These are phyloP conservation scores for Urostyla sp. DNA, from an alignment of 73 alveolate genomes.

Conservation along the genomic window DNA sequence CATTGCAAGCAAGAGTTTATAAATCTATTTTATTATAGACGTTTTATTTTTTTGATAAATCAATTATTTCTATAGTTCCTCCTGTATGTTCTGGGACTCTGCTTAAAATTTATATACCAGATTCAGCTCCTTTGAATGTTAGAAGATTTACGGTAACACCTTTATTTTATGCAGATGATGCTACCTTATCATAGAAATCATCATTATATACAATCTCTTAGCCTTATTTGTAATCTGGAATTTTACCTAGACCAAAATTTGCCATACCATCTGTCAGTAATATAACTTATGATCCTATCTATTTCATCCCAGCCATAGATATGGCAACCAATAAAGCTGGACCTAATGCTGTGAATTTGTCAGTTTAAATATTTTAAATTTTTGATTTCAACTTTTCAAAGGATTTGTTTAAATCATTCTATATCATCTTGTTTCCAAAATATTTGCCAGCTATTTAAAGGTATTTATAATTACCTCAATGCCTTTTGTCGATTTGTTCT, in stretches of 20 bases:
- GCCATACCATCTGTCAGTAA: conserved; percentile 93
- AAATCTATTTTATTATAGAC: conserved; percentile 80
- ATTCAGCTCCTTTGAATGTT: conserved; percentile 88
- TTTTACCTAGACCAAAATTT: conserved; percentile 81
- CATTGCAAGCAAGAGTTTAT: conserved; percentile 84
- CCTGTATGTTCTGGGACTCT: conserved; percentile 85
- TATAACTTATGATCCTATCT: conserved; percentile 83
- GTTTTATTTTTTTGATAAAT: conserved; percentile 77
- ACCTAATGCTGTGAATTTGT: conserved; percentile 82
- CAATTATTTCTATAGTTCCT: conserved; percentile 87
- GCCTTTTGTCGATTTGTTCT: background rate
- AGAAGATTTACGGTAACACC: conserved; percentile 81
- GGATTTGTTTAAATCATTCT: background rate
- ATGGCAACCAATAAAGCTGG: conserved; percentile 83
- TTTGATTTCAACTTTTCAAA: background rate
- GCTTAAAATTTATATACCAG: conserved; percentile 75
- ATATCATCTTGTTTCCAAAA: background rate
- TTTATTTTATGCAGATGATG: conserved; percentile 76
- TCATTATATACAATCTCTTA: conserved; percentile 15
- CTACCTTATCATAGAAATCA: conserved; percentile 78
- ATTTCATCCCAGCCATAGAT: conserved; percentile 68
- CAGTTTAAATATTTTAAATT: background rate
- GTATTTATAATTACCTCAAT: background rate
- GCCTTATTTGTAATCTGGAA: conserved; percentile 43
- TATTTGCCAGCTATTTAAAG: background rate